Evolutionary conservation across 805 yeast genomes (phyloP).

Genomic region (Candida maltosa): DNA sequence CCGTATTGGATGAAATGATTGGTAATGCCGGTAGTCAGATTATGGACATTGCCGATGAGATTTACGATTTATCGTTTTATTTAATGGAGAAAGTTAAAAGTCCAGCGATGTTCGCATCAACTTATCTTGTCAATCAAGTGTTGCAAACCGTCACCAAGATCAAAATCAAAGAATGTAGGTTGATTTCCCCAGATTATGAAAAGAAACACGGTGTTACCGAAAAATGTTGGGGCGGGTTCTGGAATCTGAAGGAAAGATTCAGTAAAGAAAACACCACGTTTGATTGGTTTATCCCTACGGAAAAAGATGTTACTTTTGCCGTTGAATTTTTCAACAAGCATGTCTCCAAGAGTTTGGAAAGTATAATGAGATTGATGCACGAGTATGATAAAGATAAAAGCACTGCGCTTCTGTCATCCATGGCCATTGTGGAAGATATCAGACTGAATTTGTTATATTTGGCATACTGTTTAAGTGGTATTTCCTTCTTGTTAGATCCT

Average conservation of each 20-base stretch:
- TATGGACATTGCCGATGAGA: conserved; percentile 40
- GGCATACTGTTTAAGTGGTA: conserved; percentile 64
- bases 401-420: conserved; percentile 11
- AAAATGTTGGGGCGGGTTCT: conserved; percentile 74
- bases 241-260: conserved; percentile 52
- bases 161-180: conserved; percentile 52
- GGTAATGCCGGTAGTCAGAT: conserved; percentile 62
- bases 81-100: conserved; percentile 55
- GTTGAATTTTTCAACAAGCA: conserved; percentile 53
- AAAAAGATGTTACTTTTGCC: conserved; percentile 56
- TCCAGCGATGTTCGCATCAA: conserved; percentile 58
- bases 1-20: conserved; percentile 65
- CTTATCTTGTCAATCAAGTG: conserved; percentile 65
- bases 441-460: conserved; percentile 54
- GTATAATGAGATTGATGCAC: conserved; percentile 36
- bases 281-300: conserved; percentile 73
- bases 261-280: conserved; percentile 48
- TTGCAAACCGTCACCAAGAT: conserved; percentile 62
- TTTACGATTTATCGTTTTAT: conserved; percentile 43
- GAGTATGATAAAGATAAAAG: conserved; percentile 15
- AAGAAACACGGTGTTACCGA: conserved; percentile 37
- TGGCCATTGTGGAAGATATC: conserved; percentile 49
- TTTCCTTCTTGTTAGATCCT: conserved; percentile 71
- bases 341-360: conserved; percentile 39
- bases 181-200: conserved; percentile 46